These are phyloP conservation scores for Talaromyces marneffei DNA, from an alignment of 2,329 filamentous ascomycete genomes.

Conservation along the genomic window DNA sequence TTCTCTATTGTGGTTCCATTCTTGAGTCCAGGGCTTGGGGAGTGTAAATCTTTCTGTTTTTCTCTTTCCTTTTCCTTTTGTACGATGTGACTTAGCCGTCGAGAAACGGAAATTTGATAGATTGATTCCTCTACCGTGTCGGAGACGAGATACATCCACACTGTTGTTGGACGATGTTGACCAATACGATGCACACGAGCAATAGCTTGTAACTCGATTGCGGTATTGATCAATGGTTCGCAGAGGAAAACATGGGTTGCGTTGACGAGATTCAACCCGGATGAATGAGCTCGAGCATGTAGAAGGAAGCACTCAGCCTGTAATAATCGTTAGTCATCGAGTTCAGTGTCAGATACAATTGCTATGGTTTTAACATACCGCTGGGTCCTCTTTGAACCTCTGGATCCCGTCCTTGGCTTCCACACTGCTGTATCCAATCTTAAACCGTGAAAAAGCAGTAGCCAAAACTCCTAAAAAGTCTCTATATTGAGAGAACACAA, in stretches of 20 bases:
- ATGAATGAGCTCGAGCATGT: slow-evolving; percentile 81
- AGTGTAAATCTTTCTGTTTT: slow-evolving; percentile 25
- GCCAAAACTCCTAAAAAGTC: slow-evolving; percentile 72
- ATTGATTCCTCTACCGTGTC: slow-evolving; percentile 90
- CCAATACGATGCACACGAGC: slow-evolving; percentile 93
- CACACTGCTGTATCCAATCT: slow-evolving; percentile 68
- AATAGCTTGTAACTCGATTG: slow-evolving; percentile 89
- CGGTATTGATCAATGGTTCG: slow-evolving; percentile 88
- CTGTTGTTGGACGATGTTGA: slow-evolving; percentile 78
- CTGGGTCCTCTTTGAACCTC: slow-evolving; percentile 69
- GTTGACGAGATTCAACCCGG: slow-evolving; percentile 84
- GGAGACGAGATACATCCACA: slow-evolving; percentile 91
- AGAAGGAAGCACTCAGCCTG: slow-evolving; percentile 76
- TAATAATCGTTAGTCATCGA: neutral
- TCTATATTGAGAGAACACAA: slow-evolving; percentile 89
- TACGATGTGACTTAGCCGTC: slow-evolving; percentile 72
- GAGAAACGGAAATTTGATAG: slow-evolving; percentile 74
- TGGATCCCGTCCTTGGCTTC: slow-evolving; percentile 63
- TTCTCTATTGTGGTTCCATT: slow-evolving; percentile 22
- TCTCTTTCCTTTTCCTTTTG: slow-evolving; percentile 36
- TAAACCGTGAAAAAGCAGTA: slow-evolving; percentile 63
- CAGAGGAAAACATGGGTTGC: slow-evolving; percentile 92
- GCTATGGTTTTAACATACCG: slow-evolving; percentile 26
- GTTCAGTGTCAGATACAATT: neutral
- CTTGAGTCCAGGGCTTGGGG: slow-evolving; percentile 31